Evolutionary conservation across 2,329 filamentous ascomycete species (phyloP).

Genomic region (Arthrinium puccinioides): DNA sequence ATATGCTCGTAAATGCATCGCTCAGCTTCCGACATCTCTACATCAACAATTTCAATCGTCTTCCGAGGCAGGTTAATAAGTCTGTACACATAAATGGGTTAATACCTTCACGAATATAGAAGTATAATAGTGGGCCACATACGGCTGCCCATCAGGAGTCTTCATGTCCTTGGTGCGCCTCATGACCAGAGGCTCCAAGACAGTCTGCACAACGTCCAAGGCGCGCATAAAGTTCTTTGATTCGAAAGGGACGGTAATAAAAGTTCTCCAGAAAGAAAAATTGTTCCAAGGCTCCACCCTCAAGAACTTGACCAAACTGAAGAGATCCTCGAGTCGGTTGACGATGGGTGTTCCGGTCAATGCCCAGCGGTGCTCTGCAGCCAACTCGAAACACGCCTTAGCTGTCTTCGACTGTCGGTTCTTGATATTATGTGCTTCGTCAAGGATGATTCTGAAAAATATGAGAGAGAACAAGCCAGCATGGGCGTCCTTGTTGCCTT

Average conservation of each 20-base stretch:
- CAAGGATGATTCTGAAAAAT: slow-evolving; percentile 91
- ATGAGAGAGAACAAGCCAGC: slow-evolving; percentile 82
- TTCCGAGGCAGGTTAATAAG: slow-evolving; percentile 78
- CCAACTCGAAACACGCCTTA: slow-evolving; percentile 86
- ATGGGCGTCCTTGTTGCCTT: slow-evolving; percentile 57
- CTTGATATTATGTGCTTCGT: slow-evolving; percentile 94
- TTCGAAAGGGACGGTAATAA: slow-evolving; percentile 96
- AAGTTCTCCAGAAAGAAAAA: slow-evolving; percentile 98
- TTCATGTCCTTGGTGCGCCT: slow-evolving; percentile 97
- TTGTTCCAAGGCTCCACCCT: slow-evolving; percentile 97
- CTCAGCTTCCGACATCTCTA: slow-evolving; percentile 79
- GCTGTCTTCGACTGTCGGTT: slow-evolving; percentile 85
- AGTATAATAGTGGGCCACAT: background rate
- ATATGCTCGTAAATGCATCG: slow-evolving; percentile 91
- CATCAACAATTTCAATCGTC: slow-evolving; percentile 75
- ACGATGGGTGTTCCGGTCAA: slow-evolving; percentile 95
- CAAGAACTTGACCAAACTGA: slow-evolving; percentile 86
- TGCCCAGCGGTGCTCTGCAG: slow-evolving; percentile 81
- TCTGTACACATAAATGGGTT: slow-evolving; percentile 10
- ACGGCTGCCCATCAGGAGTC: slow-evolving; percentile 66
- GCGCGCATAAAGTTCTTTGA: slow-evolving; percentile 90
- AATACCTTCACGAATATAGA: slow-evolving; percentile 9
- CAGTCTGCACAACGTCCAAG: slow-evolving; percentile 93
- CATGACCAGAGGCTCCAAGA: slow-evolving; percentile 91
- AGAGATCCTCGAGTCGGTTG: slow-evolving; percentile 89